Conservation (phyloP, 23 red algal genomes). For the Chondrus crispus region DNA sequence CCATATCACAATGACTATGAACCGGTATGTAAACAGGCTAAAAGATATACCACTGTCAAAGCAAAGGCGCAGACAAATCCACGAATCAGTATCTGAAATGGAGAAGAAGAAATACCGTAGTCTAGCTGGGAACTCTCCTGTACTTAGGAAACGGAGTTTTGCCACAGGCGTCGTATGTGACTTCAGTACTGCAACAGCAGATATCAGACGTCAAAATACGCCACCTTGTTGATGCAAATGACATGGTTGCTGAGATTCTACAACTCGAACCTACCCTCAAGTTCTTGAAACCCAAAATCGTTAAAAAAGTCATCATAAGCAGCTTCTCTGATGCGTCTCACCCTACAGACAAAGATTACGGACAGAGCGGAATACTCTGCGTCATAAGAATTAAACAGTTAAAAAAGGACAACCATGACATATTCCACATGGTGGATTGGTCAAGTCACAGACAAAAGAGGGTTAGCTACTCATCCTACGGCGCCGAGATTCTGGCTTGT, state of each 20-base stretch:
- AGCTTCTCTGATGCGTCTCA: not conserved
- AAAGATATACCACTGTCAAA: not conserved
- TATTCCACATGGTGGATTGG: not conserved
- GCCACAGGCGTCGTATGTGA: not conserved
- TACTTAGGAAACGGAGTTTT: not conserved
- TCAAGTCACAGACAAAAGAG: not conserved
- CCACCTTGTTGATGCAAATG: constrained; percentile 24
- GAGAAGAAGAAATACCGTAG: not conserved
- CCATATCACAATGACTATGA: constrained; percentile 11
- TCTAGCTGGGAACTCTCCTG: constrained; percentile 2
- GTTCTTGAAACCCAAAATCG: not conserved
- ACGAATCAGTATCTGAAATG: not conserved
- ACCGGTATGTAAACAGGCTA: not conserved
- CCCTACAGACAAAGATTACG: not conserved
- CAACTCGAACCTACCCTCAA: not conserved
- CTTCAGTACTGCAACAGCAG: constrained; percentile 24
- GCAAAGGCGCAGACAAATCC: not conserved
- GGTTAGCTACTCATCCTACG: not conserved
- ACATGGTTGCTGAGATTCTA: constrained; percentile 3
- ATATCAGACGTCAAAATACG: not conserved
- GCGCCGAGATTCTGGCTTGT: not conserved
- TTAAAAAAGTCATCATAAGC: not conserved
- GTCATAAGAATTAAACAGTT: not conserved
- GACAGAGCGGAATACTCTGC: not conserved
- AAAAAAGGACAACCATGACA: not conserved